phyloP scores from a whole-genome alignment of 1,284 basidiomycete species.

The Fomitiporia mediterranea region DNA sequence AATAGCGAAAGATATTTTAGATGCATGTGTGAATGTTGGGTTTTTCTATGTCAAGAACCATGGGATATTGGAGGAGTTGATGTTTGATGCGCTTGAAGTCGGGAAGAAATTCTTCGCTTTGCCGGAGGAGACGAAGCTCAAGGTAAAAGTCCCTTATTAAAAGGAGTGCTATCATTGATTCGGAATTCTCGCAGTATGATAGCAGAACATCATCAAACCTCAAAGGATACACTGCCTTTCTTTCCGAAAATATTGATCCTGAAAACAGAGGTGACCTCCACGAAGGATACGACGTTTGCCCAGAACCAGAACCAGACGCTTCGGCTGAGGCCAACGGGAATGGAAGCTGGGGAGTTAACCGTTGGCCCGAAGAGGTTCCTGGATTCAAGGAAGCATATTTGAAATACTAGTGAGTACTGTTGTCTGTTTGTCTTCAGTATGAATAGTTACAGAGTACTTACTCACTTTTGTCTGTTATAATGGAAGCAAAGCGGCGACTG shows the following conservation, averaged over 20 bases:
- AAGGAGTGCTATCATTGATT: conserved; percentile 4
- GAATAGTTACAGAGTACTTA: neutral
- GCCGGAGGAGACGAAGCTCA: conserved; percentile 53
- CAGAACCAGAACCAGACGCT: conserved; percentile 46
- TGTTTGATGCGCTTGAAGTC: conserved; percentile 42
- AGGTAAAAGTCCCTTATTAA: conserved; percentile 22
- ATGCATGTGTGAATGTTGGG: conserved; percentile 70
- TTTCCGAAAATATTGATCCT: conserved; percentile 61
- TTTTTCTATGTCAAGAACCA: conserved; percentile 83
- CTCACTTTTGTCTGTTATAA: neutral
- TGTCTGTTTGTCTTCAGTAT: neutral
- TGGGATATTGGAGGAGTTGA: conserved; percentile 48
- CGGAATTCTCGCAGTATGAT: conserved; percentile 52
- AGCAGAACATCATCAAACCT: conserved; percentile 63
- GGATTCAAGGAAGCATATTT: conserved; percentile 50
- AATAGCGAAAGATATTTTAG: conserved; percentile 55
- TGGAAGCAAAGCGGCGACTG: conserved; percentile 41
- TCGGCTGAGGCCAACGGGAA: conserved; percentile 28
- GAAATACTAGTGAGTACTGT: conserved; percentile 56
- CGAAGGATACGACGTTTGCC: conserved; percentile 80
- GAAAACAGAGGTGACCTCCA: conserved; percentile 69
- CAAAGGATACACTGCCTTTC: conserved; percentile 66
- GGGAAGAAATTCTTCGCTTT: conserved; percentile 63
- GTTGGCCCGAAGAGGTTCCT: conserved; percentile 46
- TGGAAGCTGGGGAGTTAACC: conserved; percentile 36